These are phyloP conservation scores for Thermothielavioides terrestris DNA, from an alignment of 495 filamentous ascomycete genomes.

Conservation along the genomic window DNA sequence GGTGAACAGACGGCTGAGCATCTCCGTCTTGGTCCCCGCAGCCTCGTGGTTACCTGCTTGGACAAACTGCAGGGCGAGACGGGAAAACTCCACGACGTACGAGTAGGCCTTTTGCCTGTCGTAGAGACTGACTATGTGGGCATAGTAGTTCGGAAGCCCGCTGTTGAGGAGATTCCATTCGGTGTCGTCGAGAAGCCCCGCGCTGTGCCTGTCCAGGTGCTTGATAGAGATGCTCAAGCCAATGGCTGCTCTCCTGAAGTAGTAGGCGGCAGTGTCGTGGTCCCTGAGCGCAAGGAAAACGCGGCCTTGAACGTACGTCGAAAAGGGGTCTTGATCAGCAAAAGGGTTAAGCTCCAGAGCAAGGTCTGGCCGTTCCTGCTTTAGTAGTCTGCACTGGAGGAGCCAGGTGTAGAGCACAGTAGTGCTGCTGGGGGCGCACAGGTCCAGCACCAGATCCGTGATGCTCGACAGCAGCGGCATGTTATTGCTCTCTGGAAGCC, in stretches of 20 bases:
- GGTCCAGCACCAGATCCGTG: slow-evolving; percentile 44
- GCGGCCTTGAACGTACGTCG: slow-evolving; percentile 79
- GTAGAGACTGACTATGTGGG: slow-evolving; percentile 75
- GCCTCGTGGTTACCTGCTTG: slow-evolving; percentile 29
- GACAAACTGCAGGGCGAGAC: slow-evolving; percentile 61
- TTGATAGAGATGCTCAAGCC: slow-evolving; percentile 49
- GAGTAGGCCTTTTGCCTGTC: slow-evolving; percentile 66
- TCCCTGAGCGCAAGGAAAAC: slow-evolving; percentile 65
- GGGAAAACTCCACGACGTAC: slow-evolving; percentile 76
- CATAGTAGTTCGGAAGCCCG: slow-evolving; percentile 75
- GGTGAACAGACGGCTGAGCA: slow-evolving; percentile 75
- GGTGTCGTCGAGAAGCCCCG: slow-evolving; percentile 59
- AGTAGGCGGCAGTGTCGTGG: slow-evolving; percentile 58
- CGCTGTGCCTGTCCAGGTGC: slow-evolving; percentile 36
- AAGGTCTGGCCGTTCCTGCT: slow-evolving; percentile 59
- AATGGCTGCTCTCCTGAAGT: slow-evolving; percentile 76
- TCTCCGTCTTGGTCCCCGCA: slow-evolving; percentile 44
- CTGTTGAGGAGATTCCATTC: slow-evolving; percentile 64
- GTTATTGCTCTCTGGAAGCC: slow-evolving; percentile 29
- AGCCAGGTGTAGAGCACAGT: slow-evolving; percentile 40
- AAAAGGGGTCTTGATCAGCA: slow-evolving; percentile 56
- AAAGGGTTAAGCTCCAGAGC: slow-evolving; percentile 70
- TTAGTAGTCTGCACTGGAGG: slow-evolving; percentile 64
- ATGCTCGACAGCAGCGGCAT: slow-evolving; percentile 37
- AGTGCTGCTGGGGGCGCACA: slow-evolving; percentile 45